These are phyloP conservation scores for Salvia miltiorrhiza DNA, from an alignment of 257 asterid genomes.

Conservation along the genomic window DNA sequence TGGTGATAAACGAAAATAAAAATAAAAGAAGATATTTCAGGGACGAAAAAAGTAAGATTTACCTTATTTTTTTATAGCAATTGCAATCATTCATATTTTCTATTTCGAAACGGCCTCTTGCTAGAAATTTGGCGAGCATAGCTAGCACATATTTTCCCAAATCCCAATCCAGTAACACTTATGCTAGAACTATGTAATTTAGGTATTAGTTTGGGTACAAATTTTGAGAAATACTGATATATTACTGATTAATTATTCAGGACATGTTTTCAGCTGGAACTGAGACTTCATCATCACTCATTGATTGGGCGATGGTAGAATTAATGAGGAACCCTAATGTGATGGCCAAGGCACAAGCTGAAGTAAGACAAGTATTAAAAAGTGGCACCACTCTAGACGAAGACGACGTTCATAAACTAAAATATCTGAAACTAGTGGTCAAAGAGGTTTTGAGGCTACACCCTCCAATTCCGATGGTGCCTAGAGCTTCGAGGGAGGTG, in stretches of 20 bases:
- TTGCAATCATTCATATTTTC: no score
- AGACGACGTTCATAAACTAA: slow-evolving; percentile 7
- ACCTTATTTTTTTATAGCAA: no score
- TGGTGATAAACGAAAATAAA: no score
- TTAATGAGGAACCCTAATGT: slow-evolving; percentile 11
- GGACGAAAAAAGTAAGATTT: no score
- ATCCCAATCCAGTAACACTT: no score
- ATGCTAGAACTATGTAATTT: no score
- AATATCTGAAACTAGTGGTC: slow-evolving; percentile 25
- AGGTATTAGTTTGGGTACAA: no score
- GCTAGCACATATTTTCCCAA: no score
- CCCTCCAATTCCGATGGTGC: slow-evolving; percentile 16
- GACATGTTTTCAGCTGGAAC: slow-evolving; percentile 19
- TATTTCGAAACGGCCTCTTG: no score
- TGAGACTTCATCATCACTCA: slow-evolving; percentile 15
- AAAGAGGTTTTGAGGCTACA: slow-evolving; percentile 21
- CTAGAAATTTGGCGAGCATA: no score
- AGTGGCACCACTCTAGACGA: background rate
- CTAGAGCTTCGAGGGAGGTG: slow-evolving; percentile 18
- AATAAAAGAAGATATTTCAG: no score
- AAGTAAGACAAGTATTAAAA: background rate
- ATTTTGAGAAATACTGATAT: no score
- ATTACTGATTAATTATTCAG: background rate
- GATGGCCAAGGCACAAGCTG: slow-evolving; percentile 9
- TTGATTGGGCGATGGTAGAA: slow-evolving; percentile 35